phyloP scores from a whole-genome alignment of 768 basidiomycete species.

The Kwoniella botswanensis region DNA sequence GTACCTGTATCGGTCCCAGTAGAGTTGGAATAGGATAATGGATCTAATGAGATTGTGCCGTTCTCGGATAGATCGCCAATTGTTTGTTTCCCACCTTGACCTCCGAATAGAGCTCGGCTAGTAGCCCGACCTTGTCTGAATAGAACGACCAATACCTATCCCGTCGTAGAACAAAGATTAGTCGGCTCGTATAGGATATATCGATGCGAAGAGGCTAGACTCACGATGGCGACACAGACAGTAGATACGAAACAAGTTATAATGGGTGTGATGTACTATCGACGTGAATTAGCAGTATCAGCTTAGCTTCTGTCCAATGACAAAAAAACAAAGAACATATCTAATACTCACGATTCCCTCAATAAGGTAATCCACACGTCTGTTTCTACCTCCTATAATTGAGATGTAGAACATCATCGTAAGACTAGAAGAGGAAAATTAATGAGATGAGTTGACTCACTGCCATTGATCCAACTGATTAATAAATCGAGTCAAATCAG shows the following conservation, averaged over 20 bases:
- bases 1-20: too few species aligned
- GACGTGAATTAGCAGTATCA: neutral
- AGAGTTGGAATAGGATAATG: neutral
- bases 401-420: too few species aligned
- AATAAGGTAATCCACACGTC: neutral
- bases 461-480: constrained; percentile 10
- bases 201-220: neutral
- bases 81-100: constrained; percentile 2
- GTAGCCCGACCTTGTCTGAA: constrained; percentile 29
- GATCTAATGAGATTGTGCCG: neutral
- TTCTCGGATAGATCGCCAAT: neutral
- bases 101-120: constrained; percentile 17
- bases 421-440: neutral
- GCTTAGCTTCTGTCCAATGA: neutral
- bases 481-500: neutral
- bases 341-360: constrained; percentile 3
- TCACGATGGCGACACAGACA: constrained; percentile 21
- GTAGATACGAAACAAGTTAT: constrained; percentile 33
- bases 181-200: neutral
- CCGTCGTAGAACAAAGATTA: neutral
- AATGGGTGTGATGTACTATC: constrained; percentile 38
- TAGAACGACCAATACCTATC: constrained; percentile 14
- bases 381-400: neutral
- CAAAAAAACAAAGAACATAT: too few species aligned
- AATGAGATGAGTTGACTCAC: constrained; percentile 2